Conservation (phyloP, 2,329 filamentous ascomycete species). For the Byssothecium circinans region DNA sequence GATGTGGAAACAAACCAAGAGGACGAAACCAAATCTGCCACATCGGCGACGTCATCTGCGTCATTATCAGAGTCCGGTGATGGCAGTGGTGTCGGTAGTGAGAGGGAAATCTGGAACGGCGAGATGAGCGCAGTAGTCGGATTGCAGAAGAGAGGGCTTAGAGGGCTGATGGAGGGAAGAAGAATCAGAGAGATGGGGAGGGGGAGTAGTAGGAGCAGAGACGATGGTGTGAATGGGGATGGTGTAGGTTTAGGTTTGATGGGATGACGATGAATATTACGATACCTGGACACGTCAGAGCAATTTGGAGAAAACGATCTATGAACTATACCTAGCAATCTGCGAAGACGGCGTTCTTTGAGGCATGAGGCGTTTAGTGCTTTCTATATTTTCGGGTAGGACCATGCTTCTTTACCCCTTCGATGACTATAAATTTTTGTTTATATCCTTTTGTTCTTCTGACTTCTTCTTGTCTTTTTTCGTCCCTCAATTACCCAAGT, state of each 20-base stretch:
- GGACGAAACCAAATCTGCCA: conserved; percentile 41
- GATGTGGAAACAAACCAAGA: conserved; percentile 43
- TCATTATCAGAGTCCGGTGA: conserved; percentile 38
- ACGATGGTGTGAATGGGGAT: conserved; percentile 27
- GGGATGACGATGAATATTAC: conserved; percentile 4
- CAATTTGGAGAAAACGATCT: not conserved
- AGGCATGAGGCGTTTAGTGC: not conserved
- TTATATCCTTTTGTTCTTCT: not conserved
- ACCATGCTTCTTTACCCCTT: not conserved
- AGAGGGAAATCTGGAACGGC: conserved; percentile 74
- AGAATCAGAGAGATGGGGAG: conserved; percentile 74
- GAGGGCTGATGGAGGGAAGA: conserved; percentile 92
- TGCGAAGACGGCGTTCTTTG: not conserved
- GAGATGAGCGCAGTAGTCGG: conserved; percentile 90
- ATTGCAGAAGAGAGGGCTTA: conserved; percentile 86
- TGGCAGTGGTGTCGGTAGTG: conserved; percentile 38
- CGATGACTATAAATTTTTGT: not conserved
- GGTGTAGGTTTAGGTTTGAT: conserved; percentile 34
- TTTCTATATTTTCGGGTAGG: not conserved
- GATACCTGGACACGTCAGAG: not conserved
- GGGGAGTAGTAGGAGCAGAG: conserved; percentile 37
- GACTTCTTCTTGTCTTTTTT: not conserved
- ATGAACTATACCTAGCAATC: not conserved
- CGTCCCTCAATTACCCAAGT: too few relatives aligned
- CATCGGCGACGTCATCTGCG: conserved; percentile 31